Evolutionary conservation across 148 eudicot genomes (phyloP).

Genomic region (Fagopyrum esculentum): DNA sequence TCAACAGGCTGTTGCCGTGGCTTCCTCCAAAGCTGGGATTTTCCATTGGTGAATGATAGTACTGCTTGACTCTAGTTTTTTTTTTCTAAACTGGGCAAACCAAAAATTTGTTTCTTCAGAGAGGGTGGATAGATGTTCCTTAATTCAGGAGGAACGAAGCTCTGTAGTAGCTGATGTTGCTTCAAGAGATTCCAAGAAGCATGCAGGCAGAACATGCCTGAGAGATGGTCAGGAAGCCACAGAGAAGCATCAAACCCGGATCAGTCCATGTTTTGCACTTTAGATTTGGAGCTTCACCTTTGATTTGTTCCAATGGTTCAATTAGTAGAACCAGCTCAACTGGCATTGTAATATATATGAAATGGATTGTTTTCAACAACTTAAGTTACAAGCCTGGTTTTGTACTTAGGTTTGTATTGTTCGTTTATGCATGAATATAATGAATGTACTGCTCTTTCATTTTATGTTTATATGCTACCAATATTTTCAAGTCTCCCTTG

Average conservation of each 20-base stretch:
- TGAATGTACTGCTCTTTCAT: not conserved
- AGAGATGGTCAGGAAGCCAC: not conserved
- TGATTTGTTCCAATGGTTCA: not conserved
- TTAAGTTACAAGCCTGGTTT: not conserved
- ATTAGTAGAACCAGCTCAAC: not conserved
- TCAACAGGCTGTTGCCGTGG: not conserved
- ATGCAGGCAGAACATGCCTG: not conserved
- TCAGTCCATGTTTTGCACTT: not conserved
- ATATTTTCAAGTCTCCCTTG: too few relatives aligned
- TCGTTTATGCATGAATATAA: not conserved
- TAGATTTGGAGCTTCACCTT: slow-evolving; percentile 12
- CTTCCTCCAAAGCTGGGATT: not conserved
- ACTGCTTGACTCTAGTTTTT: not conserved
- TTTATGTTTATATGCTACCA: too few relatives aligned
- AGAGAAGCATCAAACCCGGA: not conserved
- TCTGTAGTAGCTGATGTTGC: not conserved
- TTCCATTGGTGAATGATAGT: not conserved
- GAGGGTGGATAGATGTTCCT: not conserved
- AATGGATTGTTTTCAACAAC: not conserved
- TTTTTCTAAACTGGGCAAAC: not conserved
- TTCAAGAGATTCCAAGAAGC: not conserved
- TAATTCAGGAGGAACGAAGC: not conserved
- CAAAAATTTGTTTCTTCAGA: not conserved
- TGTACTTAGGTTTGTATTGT: not conserved
- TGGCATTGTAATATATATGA: not conserved